These are phyloP conservation scores for Kwoniella dejecticola DNA, from an alignment of 768 basidiomycete genomes.

Conservation along the genomic window DNA sequence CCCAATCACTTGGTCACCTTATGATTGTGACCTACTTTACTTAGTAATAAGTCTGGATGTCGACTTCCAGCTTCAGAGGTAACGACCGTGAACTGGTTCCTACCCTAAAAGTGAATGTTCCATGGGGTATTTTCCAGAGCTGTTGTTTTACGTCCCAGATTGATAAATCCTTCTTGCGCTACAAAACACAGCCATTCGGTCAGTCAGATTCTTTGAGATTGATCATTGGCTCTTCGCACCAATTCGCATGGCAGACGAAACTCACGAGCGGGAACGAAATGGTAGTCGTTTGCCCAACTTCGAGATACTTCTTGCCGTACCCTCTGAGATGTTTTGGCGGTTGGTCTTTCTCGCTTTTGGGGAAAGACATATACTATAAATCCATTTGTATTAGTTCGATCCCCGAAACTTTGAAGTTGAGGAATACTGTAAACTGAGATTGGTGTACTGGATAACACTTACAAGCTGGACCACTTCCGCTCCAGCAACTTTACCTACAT, in stretches of 20 bases:
- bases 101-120: slow-evolving; percentile 65
- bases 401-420: background rate
- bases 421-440: background rate
- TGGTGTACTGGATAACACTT: slow-evolving; percentile 5
- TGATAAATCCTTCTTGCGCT: slow-evolving; percentile 52
- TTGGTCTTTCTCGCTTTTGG: slow-evolving; percentile 42
- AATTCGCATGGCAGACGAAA: background rate
- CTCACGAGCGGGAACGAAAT: slow-evolving; percentile 49
- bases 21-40: too few species aligned
- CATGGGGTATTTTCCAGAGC: slow-evolving; percentile 72
- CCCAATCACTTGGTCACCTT: too few species aligned
- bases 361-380: slow-evolving; percentile 51
- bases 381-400: too few species aligned
- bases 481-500: slow-evolving; percentile 52
- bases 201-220: too few species aligned
- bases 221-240: too few species aligned
- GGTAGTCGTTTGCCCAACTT: slow-evolving; percentile 38
- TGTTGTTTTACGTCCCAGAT: slow-evolving; percentile 77
- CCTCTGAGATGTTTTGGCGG: slow-evolving; percentile 53
- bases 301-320: slow-evolving; percentile 49
- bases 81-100: slow-evolving; percentile 57
- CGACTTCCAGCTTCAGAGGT: slow-evolving; percentile 18
- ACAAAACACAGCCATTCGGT: too few species aligned
- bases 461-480: slow-evolving; percentile 57
- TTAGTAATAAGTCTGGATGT: slow-evolving; percentile 5